Percentiles rank a stretch among this genome's conserved stretches.
phyloP scores from a whole-genome alignment of 257 asterid genomes.

The Nicotiana tabacum region DNA sequence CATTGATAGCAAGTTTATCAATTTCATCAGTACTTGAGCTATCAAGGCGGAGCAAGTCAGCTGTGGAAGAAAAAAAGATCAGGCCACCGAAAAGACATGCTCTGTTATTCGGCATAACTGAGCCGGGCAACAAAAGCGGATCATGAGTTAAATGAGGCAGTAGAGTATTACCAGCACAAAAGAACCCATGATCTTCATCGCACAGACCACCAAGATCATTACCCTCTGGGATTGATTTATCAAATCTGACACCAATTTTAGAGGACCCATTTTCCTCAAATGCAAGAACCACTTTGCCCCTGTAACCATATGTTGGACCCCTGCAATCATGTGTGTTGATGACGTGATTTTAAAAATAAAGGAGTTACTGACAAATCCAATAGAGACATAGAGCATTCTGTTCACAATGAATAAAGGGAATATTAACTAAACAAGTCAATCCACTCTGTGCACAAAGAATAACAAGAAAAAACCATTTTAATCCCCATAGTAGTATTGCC shows the following conservation, averaged over 20 bases:
- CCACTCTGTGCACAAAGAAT: background rate
- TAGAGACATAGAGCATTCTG: background rate
- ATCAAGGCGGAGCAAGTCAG: constrained; percentile 73
- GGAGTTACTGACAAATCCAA: background rate
- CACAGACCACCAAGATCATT: constrained; percentile 11
- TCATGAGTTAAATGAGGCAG: background rate
- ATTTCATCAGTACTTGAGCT: constrained; percentile 57
- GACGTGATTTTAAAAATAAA: background rate
- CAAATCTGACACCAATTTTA: constrained; percentile 11
- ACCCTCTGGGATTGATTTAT: constrained; percentile 4
- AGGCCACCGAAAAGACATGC: background rate
- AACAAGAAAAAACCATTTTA: too few species aligned
- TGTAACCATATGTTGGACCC: constrained; percentile 73
- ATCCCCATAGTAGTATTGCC: too few species aligned
- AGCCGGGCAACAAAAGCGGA: background rate
- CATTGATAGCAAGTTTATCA: constrained; percentile 67
- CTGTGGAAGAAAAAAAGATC: constrained; percentile 39
- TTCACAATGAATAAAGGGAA: background rate
- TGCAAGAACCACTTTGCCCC: constrained; percentile 82
- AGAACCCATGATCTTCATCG: constrained; percentile 13
- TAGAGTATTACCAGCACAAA: constrained; percentile 8
- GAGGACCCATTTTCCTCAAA: constrained; percentile 74
- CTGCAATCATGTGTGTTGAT: constrained; percentile 26
- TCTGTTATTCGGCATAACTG: background rate
- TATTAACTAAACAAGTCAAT: background rate